Conservation (phyloP, 2,329 filamentous ascomycete species). For the Calonectria montana region DNA sequence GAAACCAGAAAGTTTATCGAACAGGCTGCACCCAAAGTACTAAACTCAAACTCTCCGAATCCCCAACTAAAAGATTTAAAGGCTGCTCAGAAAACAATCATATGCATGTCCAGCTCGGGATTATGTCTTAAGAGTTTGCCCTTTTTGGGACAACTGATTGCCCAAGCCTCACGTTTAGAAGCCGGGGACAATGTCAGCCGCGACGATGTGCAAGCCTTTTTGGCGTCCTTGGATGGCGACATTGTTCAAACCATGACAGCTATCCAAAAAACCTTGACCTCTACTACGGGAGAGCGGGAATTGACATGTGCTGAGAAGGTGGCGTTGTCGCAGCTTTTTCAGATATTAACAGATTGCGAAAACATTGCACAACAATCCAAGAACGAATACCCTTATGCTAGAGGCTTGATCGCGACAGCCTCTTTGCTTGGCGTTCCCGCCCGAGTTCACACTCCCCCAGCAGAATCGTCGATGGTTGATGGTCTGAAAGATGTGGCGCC, state of each 20-base stretch:
- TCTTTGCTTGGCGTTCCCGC: conserved; percentile 4
- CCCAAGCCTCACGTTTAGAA: neutral
- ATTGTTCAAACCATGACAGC: conserved; percentile 26
- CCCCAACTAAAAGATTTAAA: conserved; percentile 34
- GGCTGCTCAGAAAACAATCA: conserved; percentile 31
- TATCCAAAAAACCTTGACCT: conserved; percentile 16
- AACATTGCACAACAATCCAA: neutral
- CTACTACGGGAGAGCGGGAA: conserved; percentile 1
- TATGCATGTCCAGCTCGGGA: conserved; percentile 43
- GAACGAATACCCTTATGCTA: conserved; percentile 15
- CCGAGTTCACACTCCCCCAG: neutral
- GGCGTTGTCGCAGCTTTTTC: neutral
- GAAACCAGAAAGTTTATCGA: conserved; percentile 15
- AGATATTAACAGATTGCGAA: neutral
- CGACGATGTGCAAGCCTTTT: neutral
- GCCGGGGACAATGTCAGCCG: neutral
- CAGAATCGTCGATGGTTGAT: neutral
- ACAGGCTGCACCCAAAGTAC: neutral
- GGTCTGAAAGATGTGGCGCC: neutral
- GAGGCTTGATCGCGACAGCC: conserved; percentile 12
- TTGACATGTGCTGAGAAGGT: conserved; percentile 1
- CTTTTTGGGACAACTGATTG: conserved; percentile 25
- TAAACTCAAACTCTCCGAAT: neutral
- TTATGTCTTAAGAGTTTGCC: conserved; percentile 32
- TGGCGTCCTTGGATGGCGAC: conserved; percentile 22